Evolutionary conservation across 2,329 filamentous ascomycete species (phyloP), one percentile per base, ranked within the genome.

Genomic region (Penicillium sp.): DNA sequence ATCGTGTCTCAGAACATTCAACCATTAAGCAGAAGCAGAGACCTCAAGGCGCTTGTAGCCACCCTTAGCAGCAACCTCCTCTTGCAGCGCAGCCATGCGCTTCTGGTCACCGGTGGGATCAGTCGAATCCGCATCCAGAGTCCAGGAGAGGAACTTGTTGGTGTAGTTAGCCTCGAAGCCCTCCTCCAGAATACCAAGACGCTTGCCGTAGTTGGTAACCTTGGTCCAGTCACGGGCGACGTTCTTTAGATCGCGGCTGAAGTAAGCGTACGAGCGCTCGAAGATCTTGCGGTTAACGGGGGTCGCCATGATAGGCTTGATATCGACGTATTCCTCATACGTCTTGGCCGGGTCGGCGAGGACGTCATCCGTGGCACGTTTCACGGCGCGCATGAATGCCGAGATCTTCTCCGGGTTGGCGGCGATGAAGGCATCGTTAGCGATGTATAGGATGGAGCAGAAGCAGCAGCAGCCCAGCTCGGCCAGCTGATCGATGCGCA

Each of bases 381-480:
- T 92, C 68, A 89, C 85, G 24, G 89, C 89, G 42, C 81, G 82
- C 76, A 91, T 79, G 75, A 92, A 92, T 39, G 83, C 82, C 54
- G 75, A 74, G 3, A 89, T 84, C 69, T 87, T 86, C 1, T 85
- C 86, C 0, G 85, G 84, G 74, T 90, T 84, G 55, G 83, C 76
- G n/a, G 77, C 70, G 40, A 91, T 73, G 75, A 92, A 92, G 8
- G 67, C 67, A 65, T 91, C 87, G 73, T 92, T 91, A 65, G 86
- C 88, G 60, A 92, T 92, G 79, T 92, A 91, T 36, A 92, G 79
- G 71, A 92, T 89, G 24, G 85, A 86, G 75, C 89, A 92, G 83
- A 92, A 92, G 80, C 89, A 92, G 83, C 89, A 92, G 78, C 89
- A 92, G 46, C 89, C 89, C 3, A 91, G 79, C 71, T 91, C 87